Base-by-base conservation (phyloP, 1,284 basidiomycete genomes). In the Tilletia indica region DNA sequence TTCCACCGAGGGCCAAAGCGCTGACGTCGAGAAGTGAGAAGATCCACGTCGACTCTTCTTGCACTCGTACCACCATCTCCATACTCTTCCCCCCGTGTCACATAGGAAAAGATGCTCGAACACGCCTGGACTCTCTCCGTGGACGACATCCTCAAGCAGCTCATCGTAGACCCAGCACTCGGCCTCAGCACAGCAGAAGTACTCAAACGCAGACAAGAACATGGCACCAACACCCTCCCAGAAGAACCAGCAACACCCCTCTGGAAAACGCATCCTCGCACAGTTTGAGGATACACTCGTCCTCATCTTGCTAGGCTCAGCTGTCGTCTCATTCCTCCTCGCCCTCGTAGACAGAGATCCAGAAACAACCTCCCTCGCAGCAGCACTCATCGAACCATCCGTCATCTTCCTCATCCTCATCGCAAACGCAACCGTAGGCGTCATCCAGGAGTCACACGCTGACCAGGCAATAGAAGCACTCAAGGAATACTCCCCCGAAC, bases 191-290 rank as follows among this genome's bases (percentile, higher is more conserved):
- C 69, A 0, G 25, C 68, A 19, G 77, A 84, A 69, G 80, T 80
- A n/a, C 70, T 71, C 25, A 25, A 72, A 56, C 73, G 74, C 16
- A 71, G 71, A 61, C 72, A 49, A 38, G 12, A 36, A 34, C 36
- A 64, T 21, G 61, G 61, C 14, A n/a, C 19, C 61, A 66, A 63
- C 61, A n/a, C 45, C 67, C 88, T 97, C 14, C 93, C 94, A 16
- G 94, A 97, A 81, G 91, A 95, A 16, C 90, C 92, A 0, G 87
- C 93, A 0, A 97, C 94, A 3, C 93, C 96, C 3, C 85, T 99
- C 58, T 94, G 93, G 92, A 89, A 89, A 93, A 81, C 90, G 98
- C 74, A 92, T 99, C 74, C 88, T 99, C 25, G 94, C 96, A 78
- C 96, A 99, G 86, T 99, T 99, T 88, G 92, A 84, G 70, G 82